These are phyloP conservation scores for Solanum gandarillasii DNA, from an alignment of 257 asterid species.

Conservation along the genomic window DNA sequence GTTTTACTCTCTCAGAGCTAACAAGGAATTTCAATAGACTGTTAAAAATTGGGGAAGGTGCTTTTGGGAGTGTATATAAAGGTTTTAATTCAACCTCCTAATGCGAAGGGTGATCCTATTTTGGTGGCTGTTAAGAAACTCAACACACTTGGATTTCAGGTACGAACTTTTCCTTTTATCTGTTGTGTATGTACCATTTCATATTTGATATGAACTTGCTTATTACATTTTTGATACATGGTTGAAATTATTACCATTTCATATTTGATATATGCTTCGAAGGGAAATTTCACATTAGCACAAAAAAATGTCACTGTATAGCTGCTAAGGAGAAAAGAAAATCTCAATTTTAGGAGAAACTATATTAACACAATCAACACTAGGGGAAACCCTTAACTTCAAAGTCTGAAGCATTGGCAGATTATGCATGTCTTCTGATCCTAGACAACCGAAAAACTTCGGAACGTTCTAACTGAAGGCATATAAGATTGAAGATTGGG, in stretches of 20 bases:
- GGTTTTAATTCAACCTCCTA: constrained; percentile 34
- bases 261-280: too few species aligned
- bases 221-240: background rate
- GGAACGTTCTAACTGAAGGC: background rate
- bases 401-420: background rate
- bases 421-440: background rate
- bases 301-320: background rate
- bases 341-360: background rate
- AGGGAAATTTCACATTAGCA: background rate
- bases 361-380: background rate
- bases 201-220: background rate
- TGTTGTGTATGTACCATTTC: background rate
- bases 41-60: constrained; percentile 84
- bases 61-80: constrained; percentile 83
- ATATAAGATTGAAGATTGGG: background rate
- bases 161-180: background rate
- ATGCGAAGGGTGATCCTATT: constrained; percentile 25
- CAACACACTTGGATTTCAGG: constrained; percentile 66
- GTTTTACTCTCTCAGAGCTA: constrained; percentile 53
- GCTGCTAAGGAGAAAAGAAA: background rate
- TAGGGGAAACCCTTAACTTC: background rate
- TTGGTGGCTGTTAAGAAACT: constrained; percentile 77
- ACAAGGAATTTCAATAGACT: constrained; percentile 51
- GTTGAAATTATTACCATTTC: too few species aligned
- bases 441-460: background rate